phyloP scores from a whole-genome alignment of 192 early-diverging fungal species.

The Coemansia sp. region DNA sequence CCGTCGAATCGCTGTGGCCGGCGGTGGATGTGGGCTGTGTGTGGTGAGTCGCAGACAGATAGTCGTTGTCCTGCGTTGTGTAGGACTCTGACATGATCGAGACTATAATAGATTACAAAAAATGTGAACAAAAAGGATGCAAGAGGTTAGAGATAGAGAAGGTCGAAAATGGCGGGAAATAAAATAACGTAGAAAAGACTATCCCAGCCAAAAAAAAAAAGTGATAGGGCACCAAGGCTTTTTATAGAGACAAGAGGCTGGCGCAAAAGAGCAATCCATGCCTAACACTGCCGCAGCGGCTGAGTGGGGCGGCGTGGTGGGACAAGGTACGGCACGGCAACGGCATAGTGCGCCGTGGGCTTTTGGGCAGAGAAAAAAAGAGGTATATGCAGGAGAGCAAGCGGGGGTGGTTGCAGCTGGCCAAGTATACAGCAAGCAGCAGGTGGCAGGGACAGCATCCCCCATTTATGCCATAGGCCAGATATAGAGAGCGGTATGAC shows the following conservation, averaged over 20 bases:
- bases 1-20: constrained; percentile 13
- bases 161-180: not conserved
- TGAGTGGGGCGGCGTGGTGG: constrained; percentile 2
- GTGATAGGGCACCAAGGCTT: not conserved
- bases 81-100: constrained; percentile 43
- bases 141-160: not conserved
- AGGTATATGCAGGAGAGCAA: constrained; percentile 1
- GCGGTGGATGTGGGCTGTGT: constrained; percentile 14
- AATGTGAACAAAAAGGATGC: not conserved
- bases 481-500: constrained; percentile 10
- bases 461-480: constrained; percentile 3
- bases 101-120: not conserved
- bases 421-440: constrained; percentile 2
- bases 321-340: not conserved
- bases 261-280: not conserved
- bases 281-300: not conserved
- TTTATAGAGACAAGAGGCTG: constrained; percentile 1
- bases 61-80: constrained; percentile 52
- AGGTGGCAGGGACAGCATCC: not conserved
- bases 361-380: not conserved
- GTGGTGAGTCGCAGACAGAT: constrained; percentile 37
- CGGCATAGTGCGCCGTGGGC: not conserved
- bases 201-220: not conserved
- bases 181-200: not conserved
- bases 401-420: constrained; percentile 5